Conservation (phyloP, 805 yeast species). For the Candida arabinofermentans region DNA sequence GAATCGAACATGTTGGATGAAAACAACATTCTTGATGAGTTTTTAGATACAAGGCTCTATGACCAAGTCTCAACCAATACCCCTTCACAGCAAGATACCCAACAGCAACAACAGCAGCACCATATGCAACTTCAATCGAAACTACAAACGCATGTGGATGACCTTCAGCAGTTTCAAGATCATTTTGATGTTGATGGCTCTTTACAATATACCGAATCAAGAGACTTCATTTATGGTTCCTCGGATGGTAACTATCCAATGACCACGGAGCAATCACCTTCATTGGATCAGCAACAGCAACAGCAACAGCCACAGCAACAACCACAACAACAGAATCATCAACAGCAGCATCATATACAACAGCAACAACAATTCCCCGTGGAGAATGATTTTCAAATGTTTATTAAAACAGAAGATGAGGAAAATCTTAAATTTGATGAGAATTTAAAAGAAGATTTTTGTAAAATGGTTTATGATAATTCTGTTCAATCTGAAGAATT, state of each 20-base stretch:
- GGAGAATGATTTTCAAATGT: conserved; percentile 1
- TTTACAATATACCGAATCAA: not conserved
- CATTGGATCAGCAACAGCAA: no score
- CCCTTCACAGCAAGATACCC: not conserved
- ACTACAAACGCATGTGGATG: no score
- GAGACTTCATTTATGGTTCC: not conserved
- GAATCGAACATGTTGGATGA: conserved; percentile 20
- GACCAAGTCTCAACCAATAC: conserved; percentile 23
- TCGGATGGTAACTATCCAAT: not conserved
- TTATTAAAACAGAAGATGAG: conserved; percentile 13
- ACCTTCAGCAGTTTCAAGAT: not conserved
- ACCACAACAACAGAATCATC: conserved; percentile 2
- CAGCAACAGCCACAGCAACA: not conserved
- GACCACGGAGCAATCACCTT: no score
- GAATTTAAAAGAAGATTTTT: conserved; percentile 2
- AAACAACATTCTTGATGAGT: conserved; percentile 54
- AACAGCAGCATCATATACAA: not conserved
- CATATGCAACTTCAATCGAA: not conserved
- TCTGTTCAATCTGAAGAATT: conserved; percentile 22
- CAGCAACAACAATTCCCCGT: not conserved
- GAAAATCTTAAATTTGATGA: conserved; percentile 9
- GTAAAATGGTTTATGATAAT: conserved; percentile 1
- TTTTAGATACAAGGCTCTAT: conserved; percentile 49
- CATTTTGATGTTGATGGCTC: not conserved
- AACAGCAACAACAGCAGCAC: conserved; percentile 3